A percentile compares a stretch with the other conserved stretches of the same genome.
Conservation (phyloP, 2,329 filamentous ascomycete species). For the Escovopsis sp. region DNA sequence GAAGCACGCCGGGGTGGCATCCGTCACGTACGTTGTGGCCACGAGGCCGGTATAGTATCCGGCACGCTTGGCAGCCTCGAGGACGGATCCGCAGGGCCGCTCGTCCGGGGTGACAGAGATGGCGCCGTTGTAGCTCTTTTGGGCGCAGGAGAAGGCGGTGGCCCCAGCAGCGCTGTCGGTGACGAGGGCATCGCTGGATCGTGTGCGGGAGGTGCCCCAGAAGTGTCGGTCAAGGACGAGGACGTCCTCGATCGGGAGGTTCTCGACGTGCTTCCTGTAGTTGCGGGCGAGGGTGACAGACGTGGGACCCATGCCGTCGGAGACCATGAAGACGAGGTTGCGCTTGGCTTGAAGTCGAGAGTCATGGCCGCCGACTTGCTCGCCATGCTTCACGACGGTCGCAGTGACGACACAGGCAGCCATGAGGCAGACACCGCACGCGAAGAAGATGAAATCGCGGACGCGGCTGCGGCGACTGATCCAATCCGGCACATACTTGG, state of each 20-base stretch:
- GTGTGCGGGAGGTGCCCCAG: constrained; percentile 77
- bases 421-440: constrained; percentile 72
- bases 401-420: constrained; percentile 64
- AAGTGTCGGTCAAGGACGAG: constrained; percentile 75
- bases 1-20: constrained; percentile 93
- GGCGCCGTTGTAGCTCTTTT: constrained; percentile 93
- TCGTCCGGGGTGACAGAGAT: constrained; percentile 80
- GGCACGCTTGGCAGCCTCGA: constrained; percentile 84
- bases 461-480: constrained; percentile 25
- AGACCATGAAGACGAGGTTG: constrained; percentile 98
- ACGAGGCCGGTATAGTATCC: constrained; percentile 90
- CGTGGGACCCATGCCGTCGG: constrained; percentile 94
- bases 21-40: constrained; percentile 86
- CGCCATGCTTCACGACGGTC: constrained; percentile 60
- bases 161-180: constrained; percentile 96
- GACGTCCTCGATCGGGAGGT: constrained; percentile 57
- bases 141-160: constrained; percentile 83
- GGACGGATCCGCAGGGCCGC: constrained; percentile 74
- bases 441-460: constrained; percentile 60
- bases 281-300: constrained; percentile 74
- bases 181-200: constrained; percentile 69
- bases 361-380: constrained; percentile 26
- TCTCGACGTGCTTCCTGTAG: constrained; percentile 65
- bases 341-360: constrained; percentile 48
- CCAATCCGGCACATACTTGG: constrained; percentile 7